A percentile compares a stretch with the other conserved stretches of the same genome.
phyloP scores from a whole-genome alignment of 2,329 filamentous ascomycete species.

The Colletotrichum magnum region DNA sequence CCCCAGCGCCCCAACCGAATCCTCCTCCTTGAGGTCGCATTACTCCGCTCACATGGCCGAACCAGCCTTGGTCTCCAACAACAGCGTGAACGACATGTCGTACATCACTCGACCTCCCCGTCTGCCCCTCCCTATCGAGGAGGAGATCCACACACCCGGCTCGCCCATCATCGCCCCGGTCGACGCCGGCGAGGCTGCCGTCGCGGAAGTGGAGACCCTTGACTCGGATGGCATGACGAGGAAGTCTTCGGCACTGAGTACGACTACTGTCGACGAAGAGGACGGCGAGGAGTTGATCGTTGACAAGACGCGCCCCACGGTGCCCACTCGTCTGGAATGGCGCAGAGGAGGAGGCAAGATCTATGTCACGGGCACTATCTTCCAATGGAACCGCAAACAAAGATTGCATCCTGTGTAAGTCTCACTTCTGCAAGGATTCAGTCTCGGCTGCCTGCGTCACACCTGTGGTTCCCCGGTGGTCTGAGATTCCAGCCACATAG shows the following conservation, averaged over 20 bases:
- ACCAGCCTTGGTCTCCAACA: conserved; percentile 63
- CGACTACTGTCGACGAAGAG: conserved; percentile 81
- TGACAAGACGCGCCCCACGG: conserved; percentile 81
- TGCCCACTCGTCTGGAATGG: conserved; percentile 92
- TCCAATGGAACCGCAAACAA: conserved; percentile 97
- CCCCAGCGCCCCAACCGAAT: conserved; percentile 55
- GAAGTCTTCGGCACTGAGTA: conserved; percentile 71
- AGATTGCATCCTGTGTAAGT: conserved; percentile 88
- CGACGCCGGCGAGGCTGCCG: conserved; percentile 70
- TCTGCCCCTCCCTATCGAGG: conserved; percentile 91
- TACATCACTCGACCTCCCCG: conserved; percentile 83
- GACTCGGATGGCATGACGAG: conserved; percentile 66
- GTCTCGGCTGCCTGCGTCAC: conserved; percentile 41
- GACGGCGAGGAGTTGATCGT: conserved; percentile 82
- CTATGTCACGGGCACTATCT: conserved; percentile 97
- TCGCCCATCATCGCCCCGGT: conserved; percentile 87
- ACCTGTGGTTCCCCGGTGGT: conserved; percentile 21
- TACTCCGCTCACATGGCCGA: conserved; percentile 56
- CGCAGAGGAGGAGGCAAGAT: conserved; percentile 85
- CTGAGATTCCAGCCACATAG: not conserved
- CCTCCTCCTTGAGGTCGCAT: conserved; percentile 54
- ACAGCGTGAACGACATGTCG: conserved; percentile 74
- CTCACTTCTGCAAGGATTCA: conserved; percentile 1
- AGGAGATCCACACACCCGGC: conserved; percentile 89
- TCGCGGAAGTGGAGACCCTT: conserved; percentile 68